A percentile compares a stretch with the other conserved stretches of the same genome.
Conservation (phyloP, 108 stramenopile species). For the Craspedostauros australis region DNA sequence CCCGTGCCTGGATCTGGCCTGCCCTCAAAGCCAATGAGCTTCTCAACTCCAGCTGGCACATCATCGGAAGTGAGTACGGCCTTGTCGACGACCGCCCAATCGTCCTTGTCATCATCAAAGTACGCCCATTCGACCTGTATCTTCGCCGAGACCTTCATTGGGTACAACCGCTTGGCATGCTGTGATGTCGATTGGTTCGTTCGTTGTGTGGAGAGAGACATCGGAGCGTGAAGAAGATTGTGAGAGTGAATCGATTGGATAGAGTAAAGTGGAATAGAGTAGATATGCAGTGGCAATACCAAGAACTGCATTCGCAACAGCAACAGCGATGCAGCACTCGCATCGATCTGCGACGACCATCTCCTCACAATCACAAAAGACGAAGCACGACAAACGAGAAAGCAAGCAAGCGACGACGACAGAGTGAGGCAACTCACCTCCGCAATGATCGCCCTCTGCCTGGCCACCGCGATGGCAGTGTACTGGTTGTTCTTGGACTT, state of each 20-base stretch:
- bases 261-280: no score
- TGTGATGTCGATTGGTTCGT: background rate
- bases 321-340: no score
- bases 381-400: no score
- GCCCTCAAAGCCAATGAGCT: conserved; percentile 80
- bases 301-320: no score
- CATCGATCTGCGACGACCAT: no score
- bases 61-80: conserved; percentile 20
- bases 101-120: conserved; percentile 9
- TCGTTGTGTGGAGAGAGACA: background rate
- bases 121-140: conserved; percentile 65
- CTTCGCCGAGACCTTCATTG: conserved; percentile 55
- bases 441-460: conserved; percentile 71
- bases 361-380: no score
- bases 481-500: conserved; percentile 41
- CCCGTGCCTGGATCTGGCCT: conserved; percentile 46
- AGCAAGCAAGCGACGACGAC: background rate
- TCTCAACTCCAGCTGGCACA: conserved; percentile 52
- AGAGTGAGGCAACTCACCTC: conserved; percentile 32
- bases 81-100: conserved; percentile 62
- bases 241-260: no score
- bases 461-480: conserved; percentile 45
- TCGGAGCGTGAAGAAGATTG: no score
- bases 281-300: no score
- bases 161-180: conserved; percentile 66